Evolutionary conservation across 2,329 filamentous ascomycete genomes (phyloP), one percentile per base, ranked within the genome.

Genomic region (Bipolaris victoriae): DNA sequence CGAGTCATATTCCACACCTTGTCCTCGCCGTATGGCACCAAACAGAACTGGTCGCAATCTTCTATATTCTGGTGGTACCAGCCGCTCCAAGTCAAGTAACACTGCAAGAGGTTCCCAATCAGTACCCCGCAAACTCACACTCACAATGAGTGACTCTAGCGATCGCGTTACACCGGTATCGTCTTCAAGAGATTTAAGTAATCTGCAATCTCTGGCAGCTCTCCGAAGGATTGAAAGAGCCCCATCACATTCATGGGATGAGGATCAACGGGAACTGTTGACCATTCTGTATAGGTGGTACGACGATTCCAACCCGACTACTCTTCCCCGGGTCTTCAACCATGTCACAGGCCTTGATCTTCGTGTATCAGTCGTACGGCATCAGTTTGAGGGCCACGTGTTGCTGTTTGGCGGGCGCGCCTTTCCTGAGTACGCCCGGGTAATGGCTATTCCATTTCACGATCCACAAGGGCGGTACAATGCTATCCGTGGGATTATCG

Each of bases 271-370:
- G 5, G 49, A 54, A 7, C 47, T 68, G 0, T 20, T 68, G 0
- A 57, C 55, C 0, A 33, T 63, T 0, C 7, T 69, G 0, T 58
- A 57, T 2, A 45, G 65, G 10, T 69, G 58, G 47, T 66, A 60
- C 4, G 9, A 18, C 0, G 15, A 39, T 15, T 2, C 43, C 0
- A 13, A 20, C 1, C 15, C 2, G 5, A 20, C 11, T 13, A 31
- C n/a, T 1, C 61, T 53, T 3, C 46, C 59, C 0, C n/a, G 37
- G 0, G 22, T 60, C 0, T 68, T 65, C 52, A 68, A 68, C 11
- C n/a, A 41, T 0, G 35, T 58, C 3, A 58, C 56, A 0, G 45
- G 45, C 1, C 49, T 61, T 0, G 7, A 58, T 1, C 16, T 58
- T n/a, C 6, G 20, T 1, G 35, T 13, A 0, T 33, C 36, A 6